Conservation (phyloP, 176 grass and related monocot species). For the Juncus effusus region DNA sequence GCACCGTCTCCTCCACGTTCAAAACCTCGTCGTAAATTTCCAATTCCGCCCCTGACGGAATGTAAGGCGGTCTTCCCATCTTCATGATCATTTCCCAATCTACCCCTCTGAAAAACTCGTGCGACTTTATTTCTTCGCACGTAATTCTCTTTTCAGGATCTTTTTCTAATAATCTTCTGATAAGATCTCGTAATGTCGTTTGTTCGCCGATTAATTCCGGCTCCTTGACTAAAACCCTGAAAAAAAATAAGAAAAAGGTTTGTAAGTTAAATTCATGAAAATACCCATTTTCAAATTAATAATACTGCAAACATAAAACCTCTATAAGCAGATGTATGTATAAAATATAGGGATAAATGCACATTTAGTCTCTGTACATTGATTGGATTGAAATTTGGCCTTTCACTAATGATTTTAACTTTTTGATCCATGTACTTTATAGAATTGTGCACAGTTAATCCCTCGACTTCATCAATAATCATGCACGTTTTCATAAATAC, state of each 20-base stretch:
- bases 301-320: no score
- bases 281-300: no score
- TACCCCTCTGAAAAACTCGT: slow-evolving; percentile 78
- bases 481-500: no score
- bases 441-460: no score
- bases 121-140: slow-evolving; percentile 50
- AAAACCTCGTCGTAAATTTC: slow-evolving; percentile 28
- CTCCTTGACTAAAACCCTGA: slow-evolving; percentile 40
- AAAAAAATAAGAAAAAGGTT: neutral
- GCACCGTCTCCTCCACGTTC: slow-evolving; percentile 82
- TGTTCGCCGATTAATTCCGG: slow-evolving; percentile 82
- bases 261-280: no score
- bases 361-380: no score
- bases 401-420: no score
- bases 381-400: no score
- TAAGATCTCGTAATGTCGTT: slow-evolving; percentile 72
- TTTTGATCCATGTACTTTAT: no score
- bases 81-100: slow-evolving; percentile 66
- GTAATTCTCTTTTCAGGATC: slow-evolving; percentile 70
- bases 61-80: slow-evolving; percentile 77
- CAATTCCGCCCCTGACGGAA: slow-evolving; percentile 33
- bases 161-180: slow-evolving; percentile 77
- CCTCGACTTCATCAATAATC: no score
- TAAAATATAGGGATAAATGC: no score
- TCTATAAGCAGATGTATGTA: no score